phyloP scores from a whole-genome alignment of 169 alveolate species.

The Plasmodium billcollinsi region DNA sequence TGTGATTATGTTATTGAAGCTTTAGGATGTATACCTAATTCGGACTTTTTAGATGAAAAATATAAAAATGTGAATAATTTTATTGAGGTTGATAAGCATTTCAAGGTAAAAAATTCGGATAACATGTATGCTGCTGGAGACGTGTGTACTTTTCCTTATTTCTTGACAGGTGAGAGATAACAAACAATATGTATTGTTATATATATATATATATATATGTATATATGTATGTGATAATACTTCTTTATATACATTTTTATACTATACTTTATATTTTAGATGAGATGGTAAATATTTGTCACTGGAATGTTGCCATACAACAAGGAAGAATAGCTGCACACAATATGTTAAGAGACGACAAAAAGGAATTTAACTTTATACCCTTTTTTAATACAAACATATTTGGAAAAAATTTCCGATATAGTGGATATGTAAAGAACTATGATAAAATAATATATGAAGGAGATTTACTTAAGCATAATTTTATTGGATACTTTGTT shows the following conservation, averaged over 20 bases:
- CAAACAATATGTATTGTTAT: neutral
- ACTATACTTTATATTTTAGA: constrained; percentile 25
- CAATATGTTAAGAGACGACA: constrained; percentile 79
- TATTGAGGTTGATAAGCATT: constrained; percentile 77
- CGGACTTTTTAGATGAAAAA: constrained; percentile 78
- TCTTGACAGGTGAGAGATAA: constrained; percentile 69
- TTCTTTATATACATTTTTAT: neutral
- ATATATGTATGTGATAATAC: neutral
- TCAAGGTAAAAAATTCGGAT: constrained; percentile 80
- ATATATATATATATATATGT: neutral
- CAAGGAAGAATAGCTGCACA: constrained; percentile 89
- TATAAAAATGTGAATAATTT: constrained; percentile 78
- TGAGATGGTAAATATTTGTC: constrained; percentile 80
- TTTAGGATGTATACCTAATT: constrained; percentile 82
- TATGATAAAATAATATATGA: constrained; percentile 82
- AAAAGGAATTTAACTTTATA: constrained; percentile 76
- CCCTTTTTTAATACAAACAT: constrained; percentile 88
- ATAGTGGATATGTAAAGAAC: constrained; percentile 80
- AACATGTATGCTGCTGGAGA: constrained; percentile 88
- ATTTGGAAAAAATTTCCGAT: constrained; percentile 84
- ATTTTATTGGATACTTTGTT: constrained; percentile 84
- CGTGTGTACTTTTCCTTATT: constrained; percentile 84
- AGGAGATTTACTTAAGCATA: constrained; percentile 83
- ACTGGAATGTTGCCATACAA: constrained; percentile 89
- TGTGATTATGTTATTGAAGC: constrained; percentile 88